Percentiles rank a stretch among this genome's conserved stretches.
Evolutionary conservation across 352 stramenopile genomes (phyloP).

Genomic region (Globisporangium alternatum): DNA sequence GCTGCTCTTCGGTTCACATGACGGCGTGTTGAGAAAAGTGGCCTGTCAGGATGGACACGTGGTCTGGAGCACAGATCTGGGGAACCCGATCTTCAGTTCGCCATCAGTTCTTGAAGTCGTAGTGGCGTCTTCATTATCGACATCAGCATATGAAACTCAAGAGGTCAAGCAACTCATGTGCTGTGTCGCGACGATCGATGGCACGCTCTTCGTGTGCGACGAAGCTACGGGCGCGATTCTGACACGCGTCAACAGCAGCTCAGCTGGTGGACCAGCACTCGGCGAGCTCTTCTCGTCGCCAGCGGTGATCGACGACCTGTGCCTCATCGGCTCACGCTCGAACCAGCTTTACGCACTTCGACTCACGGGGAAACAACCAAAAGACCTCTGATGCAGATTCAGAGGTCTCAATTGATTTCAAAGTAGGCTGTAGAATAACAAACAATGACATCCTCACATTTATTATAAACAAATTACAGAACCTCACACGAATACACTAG

Average conservation of each 20-base stretch:
- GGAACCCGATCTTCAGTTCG: constrained; percentile 45
- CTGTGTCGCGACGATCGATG: constrained; percentile 41
- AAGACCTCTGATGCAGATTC: not conserved
- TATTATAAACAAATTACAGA: constrained; percentile 3
- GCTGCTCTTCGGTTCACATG: constrained; percentile 50
- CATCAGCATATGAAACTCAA: not conserved
- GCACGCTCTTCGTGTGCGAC: constrained; percentile 38
- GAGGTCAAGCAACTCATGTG: constrained; percentile 22
- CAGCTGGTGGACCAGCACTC: not conserved
- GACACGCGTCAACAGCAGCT: not conserved
- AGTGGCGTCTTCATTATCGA: not conserved
- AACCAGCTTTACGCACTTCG: constrained; percentile 42
- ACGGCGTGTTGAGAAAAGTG: constrained; percentile 44
- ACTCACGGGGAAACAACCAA: not conserved
- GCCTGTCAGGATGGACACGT: constrained; percentile 25
- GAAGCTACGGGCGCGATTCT: constrained; percentile 34
- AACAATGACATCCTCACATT: no score
- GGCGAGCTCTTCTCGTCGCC: constrained; percentile 59
- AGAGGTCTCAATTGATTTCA: not conserved
- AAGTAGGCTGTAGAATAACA: no score
- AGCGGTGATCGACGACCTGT: constrained; percentile 40
- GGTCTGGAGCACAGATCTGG: constrained; percentile 29
- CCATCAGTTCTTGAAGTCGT: constrained; percentile 27
- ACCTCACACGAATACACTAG: not conserved
- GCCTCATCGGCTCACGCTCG: constrained; percentile 46